Evolutionary conservation across 805 yeast genomes (phyloP).

Genomic region (Metschnikowia gruessii): DNA sequence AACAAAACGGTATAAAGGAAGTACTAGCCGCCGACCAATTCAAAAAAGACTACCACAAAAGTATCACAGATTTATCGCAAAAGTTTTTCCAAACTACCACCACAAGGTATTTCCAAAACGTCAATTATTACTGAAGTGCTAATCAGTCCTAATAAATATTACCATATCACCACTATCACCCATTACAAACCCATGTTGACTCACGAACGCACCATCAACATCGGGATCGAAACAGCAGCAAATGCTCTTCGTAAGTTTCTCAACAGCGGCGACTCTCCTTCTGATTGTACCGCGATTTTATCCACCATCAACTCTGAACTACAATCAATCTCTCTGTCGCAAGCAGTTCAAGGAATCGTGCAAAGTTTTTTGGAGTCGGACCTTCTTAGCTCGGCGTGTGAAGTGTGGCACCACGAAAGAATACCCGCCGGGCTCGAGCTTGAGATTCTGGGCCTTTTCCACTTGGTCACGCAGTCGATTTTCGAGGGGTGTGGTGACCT

Average conservation of each 20-base stretch:
- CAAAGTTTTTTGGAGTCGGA: constrained; percentile 13
- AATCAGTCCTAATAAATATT: too few relatives aligned
- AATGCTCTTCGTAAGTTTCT: constrained; percentile 14
- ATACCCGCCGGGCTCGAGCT: constrained; percentile 4
- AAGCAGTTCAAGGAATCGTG: constrained; percentile 11
- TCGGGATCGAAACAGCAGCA: constrained; percentile 15
- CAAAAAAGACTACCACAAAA: too few relatives aligned
- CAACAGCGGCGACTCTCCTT: constrained; percentile 13
- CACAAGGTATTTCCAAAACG: too few relatives aligned
- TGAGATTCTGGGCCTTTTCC: constrained; percentile 12
- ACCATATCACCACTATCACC: too few relatives aligned
- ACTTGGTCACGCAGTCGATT: constrained; percentile 12
- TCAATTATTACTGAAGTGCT: too few relatives aligned
- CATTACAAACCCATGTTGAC: constrained; percentile 6
- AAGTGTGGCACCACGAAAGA: constrained; percentile 10
- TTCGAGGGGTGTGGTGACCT: constrained; percentile 12
- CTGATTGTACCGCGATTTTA: constrained; percentile 13
- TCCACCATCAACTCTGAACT: constrained; percentile 16
- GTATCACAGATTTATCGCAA: too few relatives aligned
- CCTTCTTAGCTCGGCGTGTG: constrained; percentile 14
- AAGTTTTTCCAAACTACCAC: too few relatives aligned
- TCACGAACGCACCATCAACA: constrained; percentile 13
- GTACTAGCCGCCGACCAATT: too few relatives aligned
- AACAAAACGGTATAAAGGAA: too few relatives aligned
- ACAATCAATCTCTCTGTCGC: constrained; percentile 7